Evolutionary conservation across 1,139 yeast genomes (phyloP).

Genomic region (Eremothecium gossypii): DNA sequence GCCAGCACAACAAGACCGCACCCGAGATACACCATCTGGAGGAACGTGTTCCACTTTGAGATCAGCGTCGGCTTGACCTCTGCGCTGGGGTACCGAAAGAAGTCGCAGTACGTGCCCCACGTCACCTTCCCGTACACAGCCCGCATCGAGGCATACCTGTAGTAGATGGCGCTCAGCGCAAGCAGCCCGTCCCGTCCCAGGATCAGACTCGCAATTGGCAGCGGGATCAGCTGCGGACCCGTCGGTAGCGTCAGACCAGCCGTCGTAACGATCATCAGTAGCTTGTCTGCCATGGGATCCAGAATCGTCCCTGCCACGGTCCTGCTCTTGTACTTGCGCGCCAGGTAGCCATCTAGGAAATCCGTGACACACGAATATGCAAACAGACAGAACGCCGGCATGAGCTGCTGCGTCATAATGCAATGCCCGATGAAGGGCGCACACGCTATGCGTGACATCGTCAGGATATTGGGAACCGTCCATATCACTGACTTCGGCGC

Average conservation of each 20-base stretch:
- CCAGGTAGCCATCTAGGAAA: conserved; percentile 83
- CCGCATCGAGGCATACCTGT: conserved; percentile 67
- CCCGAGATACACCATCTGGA: conserved; percentile 88
- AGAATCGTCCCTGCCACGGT: conserved; percentile 83
- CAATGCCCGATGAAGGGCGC: conserved; percentile 82
- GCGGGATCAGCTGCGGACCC: conserved; percentile 49
- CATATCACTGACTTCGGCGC: neutral
- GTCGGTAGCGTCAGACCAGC: conserved; percentile 56
- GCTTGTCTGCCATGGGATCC: conserved; percentile 94
- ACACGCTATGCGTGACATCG: conserved; percentile 64
- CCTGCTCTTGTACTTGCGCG: conserved; percentile 66
- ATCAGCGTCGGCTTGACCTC: conserved; percentile 84
- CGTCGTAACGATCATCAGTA: conserved; percentile 80
- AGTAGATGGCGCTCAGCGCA: conserved; percentile 64
- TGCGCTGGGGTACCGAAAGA: conserved; percentile 64
- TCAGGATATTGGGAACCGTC: conserved; percentile 77
- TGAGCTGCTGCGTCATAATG: conserved; percentile 51
- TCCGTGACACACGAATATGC: conserved; percentile 85
- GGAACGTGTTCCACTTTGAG: conserved; percentile 79
- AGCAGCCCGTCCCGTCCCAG: conserved; percentile 78
- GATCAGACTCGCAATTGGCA: conserved; percentile 60
- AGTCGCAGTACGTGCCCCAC: conserved; percentile 60
- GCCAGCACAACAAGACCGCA: conserved; percentile 49
- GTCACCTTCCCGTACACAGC: conserved; percentile 50
- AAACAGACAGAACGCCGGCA: conserved; percentile 62